Base-by-base conservation (phyloP, 352 stramenopile species). In the Phytophthora sp. region DNA sequence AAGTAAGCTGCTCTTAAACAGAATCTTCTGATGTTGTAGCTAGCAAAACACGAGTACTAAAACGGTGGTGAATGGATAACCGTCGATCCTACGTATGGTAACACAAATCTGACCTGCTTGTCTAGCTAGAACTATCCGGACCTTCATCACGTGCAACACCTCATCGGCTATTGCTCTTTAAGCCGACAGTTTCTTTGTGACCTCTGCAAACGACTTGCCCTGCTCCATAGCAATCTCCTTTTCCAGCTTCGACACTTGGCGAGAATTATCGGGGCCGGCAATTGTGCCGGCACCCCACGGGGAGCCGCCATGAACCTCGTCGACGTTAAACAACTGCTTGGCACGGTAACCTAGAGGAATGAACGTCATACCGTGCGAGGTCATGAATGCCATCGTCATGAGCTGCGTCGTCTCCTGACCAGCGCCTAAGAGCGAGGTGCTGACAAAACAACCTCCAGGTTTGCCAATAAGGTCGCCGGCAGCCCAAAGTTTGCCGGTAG, bases 271-370 rank as follows among this genome's bases (percentile, higher is more conserved):
- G 11, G 46, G 47, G 11, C 39, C 49, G 2, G 58, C 38, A 31
- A 59, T 59, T 29, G 49, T 44, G 16, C 47, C 58, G 0, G 47
- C 58, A 15, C 58, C 58, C 58, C 57, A 66, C 24, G 49, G 57
- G 47, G 35, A 59, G 5, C 57, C 57, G 16, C 57, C 57, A 30
- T 66, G 57, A 6, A 66, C 39, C 27, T 66, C 58, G 11, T 59
- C 58, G 3, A 59, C 39, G 23, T 58, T 54, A 39, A 59, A 52
- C 8, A 66, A 29, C 15, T 59, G n/a, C 29, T 57, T 57, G 7
- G 58, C 29, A 21, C 58, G 58, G 58, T 41, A 66, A 12, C 58
- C 58, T 20, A 58, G 45, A 41, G 57, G 57, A 11, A 66, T 47
- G 36, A 52, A 66, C 3, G 38, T 54, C 47, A 66, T 66, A 7